These are phyloP conservation scores for Ottelia alismoides DNA, from an alignment of 106 monocot species.

Conservation along the genomic window DNA sequence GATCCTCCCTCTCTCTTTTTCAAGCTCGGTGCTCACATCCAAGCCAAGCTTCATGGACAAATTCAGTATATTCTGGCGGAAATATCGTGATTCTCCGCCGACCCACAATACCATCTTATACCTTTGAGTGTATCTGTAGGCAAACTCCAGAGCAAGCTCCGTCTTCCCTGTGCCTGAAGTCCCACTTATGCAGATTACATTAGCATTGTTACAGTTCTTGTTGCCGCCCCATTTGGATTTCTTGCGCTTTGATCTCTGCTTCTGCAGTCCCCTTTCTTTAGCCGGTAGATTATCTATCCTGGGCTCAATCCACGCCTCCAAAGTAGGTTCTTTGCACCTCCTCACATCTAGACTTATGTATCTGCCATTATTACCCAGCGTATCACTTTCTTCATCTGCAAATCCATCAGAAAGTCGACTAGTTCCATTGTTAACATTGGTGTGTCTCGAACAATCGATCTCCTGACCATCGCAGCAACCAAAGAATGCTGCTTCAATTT, in stretches of 20 bases:
- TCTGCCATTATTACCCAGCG: constrained; percentile 32
- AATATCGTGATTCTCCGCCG: constrained; percentile 73
- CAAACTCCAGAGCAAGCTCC: constrained; percentile 78
- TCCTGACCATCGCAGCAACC: constrained; percentile 38
- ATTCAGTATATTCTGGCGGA: constrained; percentile 76
- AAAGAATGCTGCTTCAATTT: constrained; percentile 74
- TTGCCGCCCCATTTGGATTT: constrained; percentile 26
- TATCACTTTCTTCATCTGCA: constrained; percentile 72
- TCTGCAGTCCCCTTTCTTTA: constrained; percentile 43
- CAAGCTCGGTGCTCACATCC: constrained; percentile 76
- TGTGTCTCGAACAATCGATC: constrained; percentile 23
- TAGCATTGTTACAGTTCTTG: constrained; percentile 24
- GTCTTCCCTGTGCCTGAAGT: constrained; percentile 69
- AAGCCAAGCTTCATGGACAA: constrained; percentile 50
- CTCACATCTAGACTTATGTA: constrained; percentile 77
- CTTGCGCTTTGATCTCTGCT: constrained; percentile 61
- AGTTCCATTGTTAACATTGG: constrained; percentile 13
- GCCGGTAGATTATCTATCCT: constrained; percentile 19
- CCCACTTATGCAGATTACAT: constrained; percentile 50
- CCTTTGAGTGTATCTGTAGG: constrained; percentile 66
- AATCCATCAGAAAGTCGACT: constrained; percentile 63
- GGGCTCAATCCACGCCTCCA: constrained; percentile 90
- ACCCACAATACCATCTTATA: constrained; percentile 92
- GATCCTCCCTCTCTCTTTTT: constrained; percentile 70
- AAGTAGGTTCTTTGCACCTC: constrained; percentile 72